A percentile compares a stretch with the other conserved stretches of the same genome.
Conservation (phyloP, 805 yeast genomes). For the Cyberlindnera euphorbiiphila region DNA sequence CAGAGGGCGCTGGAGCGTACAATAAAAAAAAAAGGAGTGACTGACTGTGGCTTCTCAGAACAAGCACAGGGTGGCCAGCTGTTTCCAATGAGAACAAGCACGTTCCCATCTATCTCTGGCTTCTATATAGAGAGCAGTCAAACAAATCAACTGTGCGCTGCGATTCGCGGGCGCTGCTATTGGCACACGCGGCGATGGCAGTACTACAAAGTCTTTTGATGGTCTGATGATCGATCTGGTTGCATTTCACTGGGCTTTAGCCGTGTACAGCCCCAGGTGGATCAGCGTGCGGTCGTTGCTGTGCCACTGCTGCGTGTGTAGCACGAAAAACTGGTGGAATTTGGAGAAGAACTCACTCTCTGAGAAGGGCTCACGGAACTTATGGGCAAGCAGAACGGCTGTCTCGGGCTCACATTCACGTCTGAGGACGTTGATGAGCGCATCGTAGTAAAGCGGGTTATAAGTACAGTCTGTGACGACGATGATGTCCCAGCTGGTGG, state of each 20-base stretch:
- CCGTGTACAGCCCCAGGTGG: slow-evolving; percentile 23
- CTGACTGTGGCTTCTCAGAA: too few species aligned
- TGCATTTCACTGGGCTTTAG: neutral
- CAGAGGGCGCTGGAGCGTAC: too few species aligned
- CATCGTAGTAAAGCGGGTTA: slow-evolving; percentile 37
- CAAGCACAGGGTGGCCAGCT: too few species aligned
- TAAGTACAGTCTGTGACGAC: slow-evolving; percentile 41
- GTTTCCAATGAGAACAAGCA: too few species aligned
- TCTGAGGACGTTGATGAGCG: slow-evolving; percentile 30
- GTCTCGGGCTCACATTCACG: slow-evolving; percentile 17
- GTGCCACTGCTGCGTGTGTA: slow-evolving; percentile 22
- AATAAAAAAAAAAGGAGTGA: too few species aligned
- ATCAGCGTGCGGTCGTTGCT: slow-evolving; percentile 16
- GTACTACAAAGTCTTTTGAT: too few species aligned
- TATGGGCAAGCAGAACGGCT: slow-evolving; percentile 22
- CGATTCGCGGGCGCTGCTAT: too few species aligned
- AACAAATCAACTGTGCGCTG: too few species aligned
- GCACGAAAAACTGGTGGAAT: slow-evolving; percentile 6
- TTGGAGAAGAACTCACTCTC: slow-evolving; percentile 26
- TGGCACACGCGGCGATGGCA: neutral
- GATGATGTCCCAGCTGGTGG: slow-evolving; percentile 34
- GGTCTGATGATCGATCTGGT: too few species aligned
- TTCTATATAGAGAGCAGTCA: too few species aligned
- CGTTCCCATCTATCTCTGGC: too few species aligned
- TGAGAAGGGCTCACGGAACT: slow-evolving; percentile 27